Conservation (phyloP, 2,329 filamentous ascomycete genomes). For the Fusarium stilboides region DNA sequence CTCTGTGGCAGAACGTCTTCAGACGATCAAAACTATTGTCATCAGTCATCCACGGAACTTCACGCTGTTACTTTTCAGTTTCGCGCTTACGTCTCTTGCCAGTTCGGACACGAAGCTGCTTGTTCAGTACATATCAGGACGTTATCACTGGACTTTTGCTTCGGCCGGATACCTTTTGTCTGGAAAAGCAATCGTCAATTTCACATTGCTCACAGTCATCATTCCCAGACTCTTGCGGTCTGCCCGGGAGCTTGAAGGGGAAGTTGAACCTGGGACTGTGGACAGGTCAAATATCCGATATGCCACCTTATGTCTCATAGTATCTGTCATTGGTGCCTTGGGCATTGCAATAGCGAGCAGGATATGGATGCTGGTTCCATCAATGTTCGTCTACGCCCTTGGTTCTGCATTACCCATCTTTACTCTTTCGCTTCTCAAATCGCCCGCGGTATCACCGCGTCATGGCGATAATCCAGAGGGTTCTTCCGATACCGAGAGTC, state of each 20-base stretch:
- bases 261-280: not conserved
- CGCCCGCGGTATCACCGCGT: conserved; percentile 54
- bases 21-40: conserved; percentile 54
- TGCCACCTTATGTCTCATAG: conserved; percentile 40
- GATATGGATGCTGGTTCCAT: conserved; percentile 60
- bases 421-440: conserved; percentile 64
- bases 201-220: conserved; percentile 59
- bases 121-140: conserved; percentile 66
- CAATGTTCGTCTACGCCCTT: conserved; percentile 63
- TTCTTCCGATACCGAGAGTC: conserved; percentile 54
- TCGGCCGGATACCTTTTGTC: conserved; percentile 65
- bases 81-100: conserved; percentile 64
- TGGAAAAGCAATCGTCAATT: conserved; percentile 64
- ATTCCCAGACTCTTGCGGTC: conserved; percentile 58
- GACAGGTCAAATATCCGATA: conserved; percentile 42
- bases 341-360: conserved; percentile 59
- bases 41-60: conserved; percentile 60
- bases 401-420: conserved; percentile 66
- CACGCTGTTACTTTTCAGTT: conserved; percentile 59
- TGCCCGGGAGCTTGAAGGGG: not conserved
- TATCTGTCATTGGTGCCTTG: conserved; percentile 57
- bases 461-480: conserved; percentile 2
- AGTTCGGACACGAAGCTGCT: conserved; percentile 67
- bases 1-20: conserved; percentile 41
- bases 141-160: conserved; percentile 63